phyloP scores from a whole-genome alignment of 148 eudicot genomes.

The Vaccinium darrowii region DNA sequence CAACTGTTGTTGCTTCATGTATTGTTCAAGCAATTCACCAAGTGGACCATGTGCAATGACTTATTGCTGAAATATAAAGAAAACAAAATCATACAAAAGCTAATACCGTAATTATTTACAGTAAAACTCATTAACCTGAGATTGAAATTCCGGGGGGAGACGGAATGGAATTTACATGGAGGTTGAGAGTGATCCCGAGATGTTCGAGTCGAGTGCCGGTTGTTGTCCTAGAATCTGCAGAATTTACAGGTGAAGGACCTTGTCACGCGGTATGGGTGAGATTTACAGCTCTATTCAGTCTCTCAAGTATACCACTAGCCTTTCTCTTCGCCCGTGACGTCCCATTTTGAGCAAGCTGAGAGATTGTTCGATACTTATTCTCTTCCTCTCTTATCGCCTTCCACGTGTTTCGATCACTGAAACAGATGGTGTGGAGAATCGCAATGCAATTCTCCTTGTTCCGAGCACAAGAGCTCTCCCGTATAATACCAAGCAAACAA shows the following conservation, averaged over 20 bases:
- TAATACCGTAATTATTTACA: slow-evolving; percentile 27
- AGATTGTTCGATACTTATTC: slow-evolving; percentile 49
- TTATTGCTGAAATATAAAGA: slow-evolving; percentile 6
- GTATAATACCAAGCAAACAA: slow-evolving; percentile 53
- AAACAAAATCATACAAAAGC: neutral
- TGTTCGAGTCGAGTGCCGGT: neutral
- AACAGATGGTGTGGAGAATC: slow-evolving; percentile 59
- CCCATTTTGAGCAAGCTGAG: slow-evolving; percentile 73
- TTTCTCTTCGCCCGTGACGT: slow-evolving; percentile 94
- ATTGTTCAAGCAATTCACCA: neutral
- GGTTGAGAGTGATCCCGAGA: slow-evolving; percentile 6
- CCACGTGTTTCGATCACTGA: slow-evolving; percentile 59
- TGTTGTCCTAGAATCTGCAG: slow-evolving; percentile 13
- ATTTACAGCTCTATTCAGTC: slow-evolving; percentile 57
- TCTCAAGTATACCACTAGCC: slow-evolving; percentile 79
- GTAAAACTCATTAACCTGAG: slow-evolving; percentile 17
- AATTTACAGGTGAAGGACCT: slow-evolving; percentile 32
- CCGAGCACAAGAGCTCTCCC: slow-evolving; percentile 67
- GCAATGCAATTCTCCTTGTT: slow-evolving; percentile 87
- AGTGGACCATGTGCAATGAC: slow-evolving; percentile 2
- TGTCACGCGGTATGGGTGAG: slow-evolving; percentile 73
- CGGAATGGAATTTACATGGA: slow-evolving; percentile 20
- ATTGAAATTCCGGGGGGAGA: neutral
- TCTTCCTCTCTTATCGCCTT: slow-evolving; percentile 84
- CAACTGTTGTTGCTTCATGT: neutral